phyloP scores from a whole-genome alignment of 2,329 filamentous ascomycete genomes.

The Fusarium foetens region DNA sequence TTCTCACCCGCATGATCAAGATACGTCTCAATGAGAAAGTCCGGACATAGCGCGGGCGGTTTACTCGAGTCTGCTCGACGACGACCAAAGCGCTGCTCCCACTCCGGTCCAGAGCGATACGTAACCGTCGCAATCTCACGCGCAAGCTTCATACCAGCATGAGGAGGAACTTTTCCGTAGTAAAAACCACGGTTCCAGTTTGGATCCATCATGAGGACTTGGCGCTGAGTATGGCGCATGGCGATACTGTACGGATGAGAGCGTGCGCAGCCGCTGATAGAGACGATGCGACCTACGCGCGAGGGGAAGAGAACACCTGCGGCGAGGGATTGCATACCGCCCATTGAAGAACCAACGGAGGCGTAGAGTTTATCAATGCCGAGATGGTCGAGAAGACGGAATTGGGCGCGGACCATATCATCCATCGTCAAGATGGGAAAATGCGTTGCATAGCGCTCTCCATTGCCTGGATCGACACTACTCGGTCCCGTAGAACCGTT shows the following conservation, averaged over 20 bases:
- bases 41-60: slow-evolving; percentile 92
- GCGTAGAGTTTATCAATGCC: slow-evolving; percentile 84
- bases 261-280: slow-evolving; percentile 91
- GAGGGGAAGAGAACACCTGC: slow-evolving; percentile 85
- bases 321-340: slow-evolving; percentile 95
- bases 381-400: slow-evolving; percentile 83
- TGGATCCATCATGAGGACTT: slow-evolving; percentile 99
- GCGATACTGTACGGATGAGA: slow-evolving; percentile 98
- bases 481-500: slow-evolving; percentile 94
- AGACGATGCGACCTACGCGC: slow-evolving; percentile 83
- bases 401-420: slow-evolving; percentile 98
- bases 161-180: slow-evolving; percentile 87
- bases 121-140: slow-evolving; percentile 98
- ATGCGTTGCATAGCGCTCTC: slow-evolving; percentile 87
- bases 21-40: slow-evolving; percentile 98
- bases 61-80: slow-evolving; percentile 85
- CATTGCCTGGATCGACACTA: slow-evolving; percentile 87
- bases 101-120: slow-evolving; percentile 95
- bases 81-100: slow-evolving; percentile 94
- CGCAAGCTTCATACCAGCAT: slow-evolving; percentile 97
- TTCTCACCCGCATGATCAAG: slow-evolving; percentile 98
- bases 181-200: slow-evolving; percentile 97
- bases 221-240: slow-evolving; percentile 96
- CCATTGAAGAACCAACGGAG: slow-evolving; percentile 96
- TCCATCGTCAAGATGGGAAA: slow-evolving; percentile 96